Percentiles rank a stretch among this genome's conserved stretches.
phyloP scores from a whole-genome alignment of 176 grass and related monocot genomes.

The Thalia dealbata region DNA sequence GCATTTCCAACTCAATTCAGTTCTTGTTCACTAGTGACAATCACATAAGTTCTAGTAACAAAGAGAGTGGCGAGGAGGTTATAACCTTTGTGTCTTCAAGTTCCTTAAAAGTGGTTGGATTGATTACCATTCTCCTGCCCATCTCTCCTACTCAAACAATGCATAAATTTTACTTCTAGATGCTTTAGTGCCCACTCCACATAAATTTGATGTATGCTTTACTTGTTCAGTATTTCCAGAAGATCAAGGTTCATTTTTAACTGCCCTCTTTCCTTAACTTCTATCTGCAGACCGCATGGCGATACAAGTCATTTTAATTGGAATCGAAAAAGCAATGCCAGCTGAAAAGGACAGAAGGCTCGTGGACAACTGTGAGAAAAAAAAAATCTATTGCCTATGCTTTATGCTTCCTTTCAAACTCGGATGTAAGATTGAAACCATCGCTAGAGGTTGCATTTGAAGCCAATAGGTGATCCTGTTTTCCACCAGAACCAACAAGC shows the following conservation, averaged over 20 bases:
- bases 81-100: not conserved
- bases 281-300: conserved; percentile 50
- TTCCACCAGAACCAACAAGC: not conserved
- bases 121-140: too few relatives aligned
- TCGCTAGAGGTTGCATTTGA: not conserved
- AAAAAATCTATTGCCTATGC: not conserved
- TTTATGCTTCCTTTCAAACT: not conserved
- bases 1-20: too few relatives aligned
- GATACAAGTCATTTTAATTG: conserved; percentile 38
- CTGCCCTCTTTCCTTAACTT: conserved; percentile 6
- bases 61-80: not conserved
- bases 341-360: conserved; percentile 11
- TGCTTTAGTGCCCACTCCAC: not conserved
- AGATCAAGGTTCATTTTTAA: not conserved
- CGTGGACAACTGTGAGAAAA: not conserved
- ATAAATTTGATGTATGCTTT: not conserved
- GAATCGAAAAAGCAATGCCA: conserved; percentile 41
- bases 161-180: not conserved
- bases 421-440: not conserved
- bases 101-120: too few relatives aligned
- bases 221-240: not conserved
- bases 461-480: not conserved
- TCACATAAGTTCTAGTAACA: too few relatives aligned
- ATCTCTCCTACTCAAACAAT: too few relatives aligned
- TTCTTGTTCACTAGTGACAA: too few relatives aligned